Base-by-base conservation (phyloP, 768 basidiomycete genomes). In the Steccherinum ochraceum region DNA sequence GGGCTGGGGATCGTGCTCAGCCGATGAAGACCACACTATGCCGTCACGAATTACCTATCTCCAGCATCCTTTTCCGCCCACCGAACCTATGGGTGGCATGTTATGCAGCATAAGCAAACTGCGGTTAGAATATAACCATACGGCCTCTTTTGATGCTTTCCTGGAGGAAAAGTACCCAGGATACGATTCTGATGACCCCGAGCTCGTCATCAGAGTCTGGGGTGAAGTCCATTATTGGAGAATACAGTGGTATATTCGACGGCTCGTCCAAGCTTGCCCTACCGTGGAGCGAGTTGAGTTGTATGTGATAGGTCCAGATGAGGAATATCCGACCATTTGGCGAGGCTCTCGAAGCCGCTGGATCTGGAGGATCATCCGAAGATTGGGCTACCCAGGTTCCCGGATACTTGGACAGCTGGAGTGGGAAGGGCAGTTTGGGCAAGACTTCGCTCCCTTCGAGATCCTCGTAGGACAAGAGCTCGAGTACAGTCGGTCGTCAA, bases 281-380 rank as follows among this genome's bases (percentile, higher is more conserved):
- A 56, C 52, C 1, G 45, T 60, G 45, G 54, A 56, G 41, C 27
- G 49, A 40, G 18, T 58, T 25, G 54, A 56, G 21, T 58, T 56
- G 56, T 54, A 44, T n/a, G n/a, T n/a, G n/a, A n/a, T n/a, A n/a
- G n/a, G n/a, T n/a, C n/a, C n/a, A n/a, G n/a, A n/a, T n/a, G n/a
- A n/a, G n/a, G n/a, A n/a, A n/a, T n/a, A n/a, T n/a, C n/a, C n/a
- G n/a, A n/a, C n/a, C n/a, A n/a, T n/a, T n/a, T n/a, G n/a, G n/a
- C n/a, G n/a, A n/a, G n/a, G n/a, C n/a, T n/a, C n/a, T n/a, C n/a
- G n/a, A n/a, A n/a, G n/a, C n/a, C n/a, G n/a, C n/a, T 55, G 55
- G 52, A 11, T 42, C 13, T 58, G 54, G 57, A 56, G 46, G 46
- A 46, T 58, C 40, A 39, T 49, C 26, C 40, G 52, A 26, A 23